Base-by-base conservation (phyloP, 2,329 filamentous ascomycete genomes). In the Grosmannia serpens region DNA sequence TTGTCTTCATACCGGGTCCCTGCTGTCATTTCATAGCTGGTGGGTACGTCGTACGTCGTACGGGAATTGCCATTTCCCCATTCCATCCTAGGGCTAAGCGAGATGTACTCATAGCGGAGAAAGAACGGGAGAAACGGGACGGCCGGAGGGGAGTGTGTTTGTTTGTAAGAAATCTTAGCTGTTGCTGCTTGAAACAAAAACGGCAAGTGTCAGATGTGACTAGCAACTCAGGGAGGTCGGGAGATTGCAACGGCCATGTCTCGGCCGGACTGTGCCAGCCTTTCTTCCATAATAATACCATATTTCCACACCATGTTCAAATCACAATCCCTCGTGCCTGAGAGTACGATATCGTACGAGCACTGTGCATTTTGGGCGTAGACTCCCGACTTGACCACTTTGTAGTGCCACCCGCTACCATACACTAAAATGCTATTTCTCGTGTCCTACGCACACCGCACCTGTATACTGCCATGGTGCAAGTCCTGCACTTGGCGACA, bases 211-310 rank as follows among this genome's bases (percentile, higher is more conserved):
- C n/a, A 35, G 31, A 53, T 53, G 29, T 27, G 26, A 53, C 44
- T 26, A 53, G 51, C 20, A 31, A 22, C 24, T 20, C 26, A n/a
- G 5, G 15, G 33, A n/a, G 22, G 52, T 9, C 33, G n/a, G 52
- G 52, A 53, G 52, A 53, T 53, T 53, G 15, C 52, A 53, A 53
- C 52, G 52, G 52, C 33, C 31, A 27, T 53, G 52, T 53, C 52
- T 53, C 52, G 52, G 52, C 52, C 52, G 52, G 52, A 53, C 52
- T 53, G 52, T 50, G 8, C 38, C 35, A 38, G 13, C 35, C 13
- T 41, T 20, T 41, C 15, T 41, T 41, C 38, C 15, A 41, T 41
- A 17, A 41, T 41, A 17, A 41, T 41, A 41, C 7, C 38, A 41
- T 41, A 41, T 41, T 41, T 41, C 38, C 38, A 20, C 13, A 41